Evolutionary conservation across 495 filamentous ascomycete species (phyloP), one percentile per base, ranked within the genome.

Genomic region (Xylaria cubensis): DNA sequence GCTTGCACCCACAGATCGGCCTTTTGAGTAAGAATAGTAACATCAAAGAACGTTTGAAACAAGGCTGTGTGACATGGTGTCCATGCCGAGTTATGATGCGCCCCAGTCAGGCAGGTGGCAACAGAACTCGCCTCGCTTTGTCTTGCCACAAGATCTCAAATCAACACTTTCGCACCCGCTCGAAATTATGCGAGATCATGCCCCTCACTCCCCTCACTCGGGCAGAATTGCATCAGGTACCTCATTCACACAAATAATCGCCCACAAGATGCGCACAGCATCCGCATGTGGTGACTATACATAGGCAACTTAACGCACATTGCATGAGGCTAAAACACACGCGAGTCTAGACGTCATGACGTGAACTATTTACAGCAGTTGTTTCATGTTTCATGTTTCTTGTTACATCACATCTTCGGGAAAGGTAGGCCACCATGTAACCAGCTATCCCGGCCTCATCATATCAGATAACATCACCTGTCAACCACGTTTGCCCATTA

Each of bases 141-240:
- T 36, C 65, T 67, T 50, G 65, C 65, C 50, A 56, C 65, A 67
- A 21, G 2, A 67, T 67, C 65, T 67, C 65, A 67, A 67, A 67
- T 67, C 65, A 67, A 41, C 46, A 24, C 24, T 32, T 53, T 46
- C 39, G 21, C 34, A 24, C 21, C 34, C 50, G 34, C 65, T 56
- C 13, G 29, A 15, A 26, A 19, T 29, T 56, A 56, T 56, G 50
- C 48, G n/a, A 55, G 50, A 17, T 67, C 32, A 42, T 29, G 29
- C 50, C 24, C 64, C 32, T 44, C 65, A 7, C 50, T 7, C 34
- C 24, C 64, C 32, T 44, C 65, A 7, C 50, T 7, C n/a, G 26
- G 21, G 24, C 8, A 24, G 29, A 32, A 12, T 50, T 26, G 24
- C 42, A 4, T 24, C 62, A 41, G 41, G 62, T 39, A 39, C 34